phyloP scores from a whole-genome alignment of 2,329 filamentous ascomycete genomes.

The Diplocarpon rosae region DNA sequence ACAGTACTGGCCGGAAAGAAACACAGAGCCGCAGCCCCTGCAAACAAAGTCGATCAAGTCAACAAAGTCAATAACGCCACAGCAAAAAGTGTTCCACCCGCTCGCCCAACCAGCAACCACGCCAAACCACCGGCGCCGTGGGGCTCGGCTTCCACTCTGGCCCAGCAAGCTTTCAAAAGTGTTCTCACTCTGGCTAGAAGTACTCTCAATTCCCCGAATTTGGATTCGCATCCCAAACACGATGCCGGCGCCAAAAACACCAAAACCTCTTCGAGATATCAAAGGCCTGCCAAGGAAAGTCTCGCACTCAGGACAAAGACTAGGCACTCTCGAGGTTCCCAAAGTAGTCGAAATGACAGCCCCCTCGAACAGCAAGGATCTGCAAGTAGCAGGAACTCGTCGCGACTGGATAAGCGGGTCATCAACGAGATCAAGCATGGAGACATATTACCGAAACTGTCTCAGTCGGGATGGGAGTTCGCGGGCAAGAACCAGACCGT shows the following conservation, averaged over 20 bases:
- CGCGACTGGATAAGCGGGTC: neutral
- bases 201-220: neutral
- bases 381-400: neutral
- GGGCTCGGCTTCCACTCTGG: neutral
- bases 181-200: neutral
- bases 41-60: neutral
- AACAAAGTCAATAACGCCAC: neutral
- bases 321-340: no score
- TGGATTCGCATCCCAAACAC: neutral
- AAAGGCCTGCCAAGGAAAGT: neutral
- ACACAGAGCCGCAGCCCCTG: neutral
- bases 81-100: neutral
- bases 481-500: neutral
- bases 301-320: no score
- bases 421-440: neutral
- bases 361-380: neutral
- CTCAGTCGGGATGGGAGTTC: neutral
- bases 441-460: neutral
- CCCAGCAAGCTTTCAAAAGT: neutral
- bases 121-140: no score
- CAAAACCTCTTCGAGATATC: neutral
- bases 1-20: neutral
- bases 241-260: neutral
- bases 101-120: no score
- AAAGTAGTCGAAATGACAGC: neutral